Base-by-base conservation (phyloP, 805 yeast genomes). In the Hanseniaspora osmophila region DNA sequence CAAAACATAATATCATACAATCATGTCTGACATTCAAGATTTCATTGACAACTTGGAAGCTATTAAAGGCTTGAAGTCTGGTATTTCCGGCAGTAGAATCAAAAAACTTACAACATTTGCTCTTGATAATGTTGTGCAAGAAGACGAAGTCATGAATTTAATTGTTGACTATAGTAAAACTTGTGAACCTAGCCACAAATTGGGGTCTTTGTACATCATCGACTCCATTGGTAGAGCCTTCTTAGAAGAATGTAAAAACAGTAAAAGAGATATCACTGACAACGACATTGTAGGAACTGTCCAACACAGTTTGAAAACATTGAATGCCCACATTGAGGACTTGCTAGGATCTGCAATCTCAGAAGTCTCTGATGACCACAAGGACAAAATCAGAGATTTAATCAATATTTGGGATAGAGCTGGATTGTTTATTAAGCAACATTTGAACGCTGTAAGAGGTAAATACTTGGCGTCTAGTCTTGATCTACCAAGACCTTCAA, bases 51-150 rank as follows among this genome's bases (percentile, higher is more conserved):
- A 67, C 51, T 57, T 69, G 54, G 65, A 64, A 50, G 68, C 69
- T 46, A 64, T 69, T 44, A 66, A 59, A 51, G 69, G 73, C 6
- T 65, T 82, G 54, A 81, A 80, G 63, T 76, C 95, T 13, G 97
- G 98, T 49, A 92, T 90, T 44, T 87, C 96, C 29, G 97, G 97
- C 40, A 78, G 95, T 46, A 86, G 96, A 67, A 92, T 90, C 64
- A 84, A 84, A 62, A 79, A 79, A 57, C 69, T 88, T 59, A 84
- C 90, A 41, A 82, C 84, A 47, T 61, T 84, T 50, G 94, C 95
- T 47, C 69, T 80, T 49, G 74, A 73, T 52, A 75, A 86, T 61
- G 81, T 82, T 47, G 63, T 58, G 49, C 67, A 50, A 47, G 63
- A 55, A 49, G 60, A 58, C 42, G 45, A 48, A 43, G 41, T 60